These are phyloP conservation scores for Ophiostoma sp. DNA, from an alignment of 2,329 filamentous ascomycete species.

Conservation along the genomic window DNA sequence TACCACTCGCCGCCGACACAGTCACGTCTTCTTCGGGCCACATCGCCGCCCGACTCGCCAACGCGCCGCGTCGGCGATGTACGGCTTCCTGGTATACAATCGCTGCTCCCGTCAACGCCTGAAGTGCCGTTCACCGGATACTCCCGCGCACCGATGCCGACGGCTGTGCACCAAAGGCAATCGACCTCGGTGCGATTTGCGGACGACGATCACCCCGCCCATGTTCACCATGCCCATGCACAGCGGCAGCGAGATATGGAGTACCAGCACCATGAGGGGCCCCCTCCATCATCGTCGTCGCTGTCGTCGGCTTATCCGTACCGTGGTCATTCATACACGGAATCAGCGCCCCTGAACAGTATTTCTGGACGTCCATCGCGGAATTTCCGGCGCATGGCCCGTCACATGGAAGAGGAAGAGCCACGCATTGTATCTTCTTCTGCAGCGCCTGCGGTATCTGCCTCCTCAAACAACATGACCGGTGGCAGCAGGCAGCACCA, in stretches of 20 bases:
- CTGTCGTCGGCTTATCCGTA: neutral
- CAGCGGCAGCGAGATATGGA: constrained; percentile 6
- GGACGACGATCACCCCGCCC: neutral
- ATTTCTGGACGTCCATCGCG: neutral
- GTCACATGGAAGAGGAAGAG: constrained; percentile 10
- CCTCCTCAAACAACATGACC: neutral
- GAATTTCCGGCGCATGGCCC: constrained; percentile 5
- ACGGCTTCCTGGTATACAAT: neutral
- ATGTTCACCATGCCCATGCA: neutral
- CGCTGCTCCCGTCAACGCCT: neutral
- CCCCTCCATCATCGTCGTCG: neutral
- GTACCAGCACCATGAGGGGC: neutral
- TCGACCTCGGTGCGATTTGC: neutral
- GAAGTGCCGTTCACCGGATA: neutral
- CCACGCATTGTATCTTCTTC: neutral
- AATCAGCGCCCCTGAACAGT: constrained; percentile 10
- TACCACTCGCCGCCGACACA: neutral
- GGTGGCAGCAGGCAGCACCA: neutral
- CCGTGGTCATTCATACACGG: neutral
- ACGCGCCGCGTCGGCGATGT: neutral
- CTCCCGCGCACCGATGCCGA: constrained; percentile 9
- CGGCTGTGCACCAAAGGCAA: neutral
- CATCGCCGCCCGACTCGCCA: constrained; percentile 11
- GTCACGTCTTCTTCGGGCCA: neutral
- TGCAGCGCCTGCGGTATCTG: neutral